Evolutionary conservation across 352 stramenopile genomes (phyloP), one percentile per base, ranked within the genome.

Genomic region (Paralagenidium karlingii): DNA sequence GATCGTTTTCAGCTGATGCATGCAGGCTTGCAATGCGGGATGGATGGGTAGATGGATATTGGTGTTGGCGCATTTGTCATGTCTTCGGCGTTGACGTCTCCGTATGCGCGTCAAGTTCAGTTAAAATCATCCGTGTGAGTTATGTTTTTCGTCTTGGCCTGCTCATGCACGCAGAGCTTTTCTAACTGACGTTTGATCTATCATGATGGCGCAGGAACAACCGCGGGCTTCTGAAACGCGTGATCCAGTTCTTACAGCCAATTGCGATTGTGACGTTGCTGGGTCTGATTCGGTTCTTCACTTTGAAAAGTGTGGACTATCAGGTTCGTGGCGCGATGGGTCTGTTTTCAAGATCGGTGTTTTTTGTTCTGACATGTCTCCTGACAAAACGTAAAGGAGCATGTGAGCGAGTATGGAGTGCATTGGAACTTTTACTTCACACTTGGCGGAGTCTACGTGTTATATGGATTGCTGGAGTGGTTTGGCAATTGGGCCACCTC

Each of bases 351-450:
- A 15, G n/a, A n/a, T n/a, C n/a, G n/a, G n/a, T n/a, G n/a, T n/a
- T n/a, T n/a, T n/a, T n/a, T n/a, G 24, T 36, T 13, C 5, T 34
- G 3, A 25, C 12, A 16, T 29, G 10, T 30, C 3, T 10, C 41
- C 16, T 25, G 11, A 40, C n/a, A 36, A 34, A 26, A 38, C 16
- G 38, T 24, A 7, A 51, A 94, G 63, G 82, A 97, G 43, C 94
- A 99, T 47, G 91, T 98, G 30, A 94, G 77, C 5, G 96, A 99
- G 64, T 99, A 99, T 58, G 96, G 96, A 24, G 82, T 98, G 15
- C 95, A 99, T 63, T 99, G 96, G 96, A 99, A 99, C 64, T 99
- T 99, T 53, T 99, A 98, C 67, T 97, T 98, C 45, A 99, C 94
- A 3, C 74, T 98, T 15, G 80, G 67, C 11, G 77, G 67, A 4